Evolutionary conservation across 2,329 filamentous ascomycete genomes (phyloP).

Genomic region (Saccharata proteae): DNA sequence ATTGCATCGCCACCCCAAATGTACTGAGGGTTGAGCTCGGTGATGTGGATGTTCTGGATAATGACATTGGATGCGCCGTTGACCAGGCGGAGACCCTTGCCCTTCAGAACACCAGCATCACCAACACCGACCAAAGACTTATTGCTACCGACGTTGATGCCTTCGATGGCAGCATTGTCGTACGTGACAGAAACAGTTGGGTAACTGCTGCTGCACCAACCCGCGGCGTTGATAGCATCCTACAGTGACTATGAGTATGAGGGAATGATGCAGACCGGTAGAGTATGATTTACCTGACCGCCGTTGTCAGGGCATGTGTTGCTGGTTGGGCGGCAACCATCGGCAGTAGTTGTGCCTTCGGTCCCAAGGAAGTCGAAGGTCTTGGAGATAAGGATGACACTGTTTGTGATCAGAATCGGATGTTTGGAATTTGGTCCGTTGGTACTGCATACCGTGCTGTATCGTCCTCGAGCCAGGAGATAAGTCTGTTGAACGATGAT

Average conservation of each 20-base stretch:
- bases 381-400: constrained; percentile 15
- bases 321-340: constrained; percentile 4
- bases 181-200: constrained; percentile 16
- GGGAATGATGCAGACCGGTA: too few species aligned
- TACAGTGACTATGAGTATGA: too few species aligned
- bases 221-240: constrained; percentile 7
- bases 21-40: constrained; percentile 24
- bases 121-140: constrained; percentile 32
- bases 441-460: constrained; percentile 2
- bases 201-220: constrained; percentile 5
- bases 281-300: too few species aligned
- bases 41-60: constrained; percentile 30
- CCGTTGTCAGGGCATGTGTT: constrained; percentile 7
- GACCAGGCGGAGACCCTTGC: constrained; percentile 28
- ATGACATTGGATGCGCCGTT: constrained; percentile 23
- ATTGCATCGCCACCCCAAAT: constrained; percentile 29
- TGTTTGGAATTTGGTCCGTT: not conserved
- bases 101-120: constrained; percentile 27
- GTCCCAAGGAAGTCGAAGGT: constrained; percentile 17
- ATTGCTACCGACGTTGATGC: constrained; percentile 26
- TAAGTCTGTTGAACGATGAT: constrained; percentile 10
- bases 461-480: constrained; percentile 13
- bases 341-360: constrained; percentile 8
- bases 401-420: constrained; percentile 2
- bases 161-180: constrained; percentile 19